Evolutionary conservation across 257 asterid species (phyloP).

Genomic region (Anisodus tanguticus): DNA sequence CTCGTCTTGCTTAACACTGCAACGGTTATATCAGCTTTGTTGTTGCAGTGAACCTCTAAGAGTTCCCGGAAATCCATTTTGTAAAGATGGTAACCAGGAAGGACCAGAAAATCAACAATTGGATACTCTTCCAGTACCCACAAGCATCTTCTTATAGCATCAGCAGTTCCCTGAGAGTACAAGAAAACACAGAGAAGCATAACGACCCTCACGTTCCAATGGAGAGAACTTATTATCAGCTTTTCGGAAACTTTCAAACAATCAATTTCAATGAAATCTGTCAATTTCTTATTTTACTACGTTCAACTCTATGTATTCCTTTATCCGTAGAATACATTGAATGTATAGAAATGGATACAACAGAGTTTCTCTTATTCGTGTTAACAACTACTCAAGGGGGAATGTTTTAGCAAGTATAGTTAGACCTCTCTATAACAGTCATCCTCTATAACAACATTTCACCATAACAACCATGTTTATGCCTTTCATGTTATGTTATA

Average conservation of each 20-base stretch:
- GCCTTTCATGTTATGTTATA: no score
- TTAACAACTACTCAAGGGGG: background rate
- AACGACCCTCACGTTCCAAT: background rate
- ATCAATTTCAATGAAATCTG: no score
- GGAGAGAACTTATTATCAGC: background rate
- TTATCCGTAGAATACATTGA: background rate
- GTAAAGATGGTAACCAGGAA: constrained; percentile 90
- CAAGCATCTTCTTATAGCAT: constrained; percentile 80
- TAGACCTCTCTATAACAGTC: no score
- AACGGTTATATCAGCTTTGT: constrained; percentile 60
- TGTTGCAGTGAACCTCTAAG: constrained; percentile 55
- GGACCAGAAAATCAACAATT: constrained; percentile 61
- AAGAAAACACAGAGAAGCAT: background rate
- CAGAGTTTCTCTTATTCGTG: background rate
- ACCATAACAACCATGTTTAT: no score
- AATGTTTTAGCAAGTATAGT: background rate
- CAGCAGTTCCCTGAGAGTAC: constrained; percentile 74
- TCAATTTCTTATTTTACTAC: no score
- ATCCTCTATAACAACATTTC: no score
- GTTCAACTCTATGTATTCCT: no score
- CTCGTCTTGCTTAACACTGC: constrained; percentile 45
- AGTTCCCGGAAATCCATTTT: constrained; percentile 78
- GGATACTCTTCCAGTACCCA: constrained; percentile 79
- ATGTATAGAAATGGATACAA: background rate
- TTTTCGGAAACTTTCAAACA: no score